Base-by-base conservation (phyloP, 345 rosid species). In the Turritis glabra region DNA sequence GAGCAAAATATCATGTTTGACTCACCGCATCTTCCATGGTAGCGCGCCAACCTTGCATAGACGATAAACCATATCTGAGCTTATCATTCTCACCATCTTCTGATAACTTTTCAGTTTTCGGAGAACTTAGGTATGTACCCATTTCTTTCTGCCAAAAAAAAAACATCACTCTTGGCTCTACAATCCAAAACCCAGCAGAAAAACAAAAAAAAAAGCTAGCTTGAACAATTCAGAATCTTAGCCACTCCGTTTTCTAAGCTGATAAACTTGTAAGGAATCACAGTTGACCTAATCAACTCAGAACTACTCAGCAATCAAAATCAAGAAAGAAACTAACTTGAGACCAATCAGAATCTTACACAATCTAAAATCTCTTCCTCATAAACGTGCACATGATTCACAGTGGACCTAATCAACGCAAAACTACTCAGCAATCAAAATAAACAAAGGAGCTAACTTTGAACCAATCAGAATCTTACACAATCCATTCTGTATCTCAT, bases 11-110 rank as follows among this genome's bases (percentile, higher is more conserved):
- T 30, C 2, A 56, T 60, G 54, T 51, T 62, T 21, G 61, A 84
- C 94, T 85, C 66, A 91, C 97, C 35, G 97, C 93, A 72, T 91
- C 95, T 85, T 91, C 97, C 95, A 91, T 91, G 56, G 89, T 84
- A 43, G 91, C 82, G 10, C 92, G 92, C 97, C 97, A 91, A 21
- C 97, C 95, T 78, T 91, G 97, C 95, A 91, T 91, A 43, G 93
- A 89, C 0, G 95, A 87, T 75, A 86, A 67, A 25, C 97, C 97
- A 72, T 76, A 91, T 74, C 79, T 83, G 23, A 91, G 84, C 58
- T 51, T 80, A 27, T 73, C 86, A 83, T 85, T 91, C 69, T 85
- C 90, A 64, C 89, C 90, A 72, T 89, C 90, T 26, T 89, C 95
- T 2, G 93, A 89, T 74, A 74, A 80, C 73, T 91, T 91, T 15